phyloP scores from a whole-genome alignment of 305 asterid species.

The Solanum hybrid region DNA sequence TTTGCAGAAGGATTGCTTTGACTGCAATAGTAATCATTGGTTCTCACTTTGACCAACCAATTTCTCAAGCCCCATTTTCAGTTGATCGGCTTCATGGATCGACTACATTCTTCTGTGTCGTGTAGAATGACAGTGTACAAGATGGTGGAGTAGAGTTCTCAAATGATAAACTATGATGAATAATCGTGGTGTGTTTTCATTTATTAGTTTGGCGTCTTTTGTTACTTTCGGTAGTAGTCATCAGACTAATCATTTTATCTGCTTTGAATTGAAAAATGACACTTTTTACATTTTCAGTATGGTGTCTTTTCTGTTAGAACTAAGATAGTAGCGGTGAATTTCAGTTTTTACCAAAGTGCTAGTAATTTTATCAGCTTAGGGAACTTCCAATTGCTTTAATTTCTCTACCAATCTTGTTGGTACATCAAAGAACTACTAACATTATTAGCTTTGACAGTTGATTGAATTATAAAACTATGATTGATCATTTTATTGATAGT shows the following conservation, averaged over 20 bases:
- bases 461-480: background rate
- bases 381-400: background rate
- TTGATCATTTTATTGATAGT: background rate
- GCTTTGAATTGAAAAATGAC: background rate
- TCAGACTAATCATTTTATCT: background rate
- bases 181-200: background rate
- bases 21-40: background rate
- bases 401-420: background rate
- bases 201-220: background rate
- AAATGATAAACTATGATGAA: background rate
- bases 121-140: background rate
- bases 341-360: background rate
- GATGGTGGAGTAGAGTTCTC: background rate
- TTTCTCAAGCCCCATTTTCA: background rate
- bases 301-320: background rate
- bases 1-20: slow-evolving; percentile 7
- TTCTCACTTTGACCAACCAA: background rate
- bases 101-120: background rate
- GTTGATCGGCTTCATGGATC: background rate
- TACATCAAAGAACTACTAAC: background rate
- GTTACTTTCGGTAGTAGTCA: background rate
- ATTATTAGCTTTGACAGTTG: background rate
- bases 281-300: background rate
- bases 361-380: too few species aligned
- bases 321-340: background rate